A percentile compares a stretch with the other conserved stretches of the same genome.
phyloP scores from a whole-genome alignment of 345 rosid species.

The Linum trigynum region DNA sequence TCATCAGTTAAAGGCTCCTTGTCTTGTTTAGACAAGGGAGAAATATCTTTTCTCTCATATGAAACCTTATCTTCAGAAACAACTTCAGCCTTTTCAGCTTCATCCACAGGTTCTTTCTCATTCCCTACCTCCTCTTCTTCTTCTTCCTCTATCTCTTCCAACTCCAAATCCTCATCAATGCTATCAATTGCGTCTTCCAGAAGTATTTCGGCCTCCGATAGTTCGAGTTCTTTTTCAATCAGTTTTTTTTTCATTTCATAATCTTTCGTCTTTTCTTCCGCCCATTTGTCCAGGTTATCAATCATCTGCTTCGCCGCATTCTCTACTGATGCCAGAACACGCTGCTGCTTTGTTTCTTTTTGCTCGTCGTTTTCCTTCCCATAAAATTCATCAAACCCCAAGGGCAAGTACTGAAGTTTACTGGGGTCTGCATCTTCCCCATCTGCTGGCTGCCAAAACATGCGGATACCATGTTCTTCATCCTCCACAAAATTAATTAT shows the following conservation, averaged over 20 bases:
- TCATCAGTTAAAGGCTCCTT: slow-evolving; percentile 26
- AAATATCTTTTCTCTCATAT: slow-evolving; percentile 40
- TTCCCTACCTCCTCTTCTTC: not conserved
- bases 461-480: slow-evolving; percentile 69
- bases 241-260: slow-evolving; percentile 52
- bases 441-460: slow-evolving; percentile 85
- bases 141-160: slow-evolving; percentile 60
- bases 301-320: slow-evolving; percentile 41
- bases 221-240: slow-evolving; percentile 60
- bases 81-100: not conserved
- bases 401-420: slow-evolving; percentile 65
- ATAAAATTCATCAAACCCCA: slow-evolving; percentile 84
- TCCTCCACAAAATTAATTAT: slow-evolving; percentile 76
- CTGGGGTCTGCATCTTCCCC: slow-evolving; percentile 63
- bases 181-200: slow-evolving; percentile 89
- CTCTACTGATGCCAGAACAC: slow-evolving; percentile 36
- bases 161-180: slow-evolving; percentile 61
- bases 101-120: not conserved
- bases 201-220: slow-evolving; percentile 70
- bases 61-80: slow-evolving; percentile 30
- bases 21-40: slow-evolving; percentile 21
- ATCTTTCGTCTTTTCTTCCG: slow-evolving; percentile 61
- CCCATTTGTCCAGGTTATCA: slow-evolving; percentile 63
- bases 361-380: slow-evolving; percentile 41
- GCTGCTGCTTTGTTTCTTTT: slow-evolving; percentile 38